These are phyloP conservation scores for Chrysochromulina tobinii DNA, from an alignment of 78 protist species.

Conservation along the genomic window DNA sequence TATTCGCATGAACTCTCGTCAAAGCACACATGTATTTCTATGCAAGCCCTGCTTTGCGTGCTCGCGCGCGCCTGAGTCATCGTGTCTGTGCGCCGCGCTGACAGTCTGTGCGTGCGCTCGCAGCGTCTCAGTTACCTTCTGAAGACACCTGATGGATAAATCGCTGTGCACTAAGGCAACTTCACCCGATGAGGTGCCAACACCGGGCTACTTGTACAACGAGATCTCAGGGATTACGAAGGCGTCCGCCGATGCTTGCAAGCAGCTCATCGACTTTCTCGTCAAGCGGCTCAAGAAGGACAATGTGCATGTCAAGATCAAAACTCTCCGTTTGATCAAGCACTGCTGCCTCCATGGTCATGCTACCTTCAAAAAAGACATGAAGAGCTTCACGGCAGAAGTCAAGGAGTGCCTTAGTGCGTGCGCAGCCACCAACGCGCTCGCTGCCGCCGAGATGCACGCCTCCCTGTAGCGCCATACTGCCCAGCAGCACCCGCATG, in stretches of 20 bases:
- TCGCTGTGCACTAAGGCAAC: not conserved
- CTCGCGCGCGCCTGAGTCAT: no score
- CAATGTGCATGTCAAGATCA: not conserved
- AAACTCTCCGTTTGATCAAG: conserved; percentile 19
- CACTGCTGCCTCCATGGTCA: conserved; percentile 25
- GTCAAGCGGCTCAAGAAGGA: not conserved
- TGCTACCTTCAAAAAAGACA: not conserved
- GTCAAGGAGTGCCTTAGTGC: not conserved
- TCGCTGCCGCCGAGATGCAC: no score
- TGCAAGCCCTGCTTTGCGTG: no score
- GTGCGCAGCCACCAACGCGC: no score
- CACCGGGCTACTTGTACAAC: conserved; percentile 44
- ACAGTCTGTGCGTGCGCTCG: no score
- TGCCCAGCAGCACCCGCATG: no score
- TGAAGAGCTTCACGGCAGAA: not conserved
- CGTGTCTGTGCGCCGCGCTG: no score
- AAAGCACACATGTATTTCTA: no score
- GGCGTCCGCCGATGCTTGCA: not conserved
- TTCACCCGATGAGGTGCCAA: not conserved
- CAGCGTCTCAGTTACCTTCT: no score
- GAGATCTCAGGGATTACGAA: conserved; percentile 11
- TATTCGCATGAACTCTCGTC: no score
- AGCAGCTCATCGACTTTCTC: not conserved
- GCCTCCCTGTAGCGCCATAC: no score
- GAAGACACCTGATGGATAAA: not conserved